Conservation (phyloP, 164 flowering plant genomes). For the Kingdonia uniflora region DNA sequence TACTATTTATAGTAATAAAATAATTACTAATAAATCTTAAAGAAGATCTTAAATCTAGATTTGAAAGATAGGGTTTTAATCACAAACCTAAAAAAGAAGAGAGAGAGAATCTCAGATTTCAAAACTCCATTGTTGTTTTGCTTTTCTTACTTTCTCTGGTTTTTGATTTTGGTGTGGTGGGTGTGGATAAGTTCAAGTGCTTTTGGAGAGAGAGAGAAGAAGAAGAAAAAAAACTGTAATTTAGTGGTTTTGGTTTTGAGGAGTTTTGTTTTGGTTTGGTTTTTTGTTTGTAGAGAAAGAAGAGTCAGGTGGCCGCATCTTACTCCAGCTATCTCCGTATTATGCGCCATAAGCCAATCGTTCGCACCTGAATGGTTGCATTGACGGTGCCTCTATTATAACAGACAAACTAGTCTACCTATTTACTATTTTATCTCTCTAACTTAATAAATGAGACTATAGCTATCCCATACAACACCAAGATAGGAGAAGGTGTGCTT, state of each 20-base stretch:
- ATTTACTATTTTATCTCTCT: not conserved
- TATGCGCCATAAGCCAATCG: slow-evolving; percentile 51
- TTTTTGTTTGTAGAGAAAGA: too few relatives aligned
- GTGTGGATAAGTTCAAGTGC: slow-evolving; percentile 30
- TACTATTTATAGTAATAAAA: not conserved
- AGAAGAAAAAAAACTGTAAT: not conserved
- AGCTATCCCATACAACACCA: not conserved
- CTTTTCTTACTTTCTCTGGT: not conserved
- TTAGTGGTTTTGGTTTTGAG: not conserved
- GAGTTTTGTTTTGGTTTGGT: not conserved
- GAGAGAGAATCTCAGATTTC: too few relatives aligned
- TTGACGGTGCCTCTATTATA: slow-evolving; percentile 16
- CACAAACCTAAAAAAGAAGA: not conserved
- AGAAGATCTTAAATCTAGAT: not conserved
- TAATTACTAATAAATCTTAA: not conserved
- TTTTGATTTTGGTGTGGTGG: slow-evolving; percentile 7
- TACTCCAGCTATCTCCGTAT: slow-evolving; percentile 33
- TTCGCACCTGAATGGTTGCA: slow-evolving; percentile 33
- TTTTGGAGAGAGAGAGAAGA: not conserved
- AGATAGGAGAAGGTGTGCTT: too few relatives aligned
- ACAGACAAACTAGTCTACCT: not conserved
- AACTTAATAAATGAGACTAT: not conserved
- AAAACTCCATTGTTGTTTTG: not conserved
- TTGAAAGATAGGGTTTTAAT: not conserved
- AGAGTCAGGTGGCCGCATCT: slow-evolving; percentile 24